Evolutionary conservation across 2,329 filamentous ascomycete species (phyloP).

Genomic region (Scedosporium dehoogii): DNA sequence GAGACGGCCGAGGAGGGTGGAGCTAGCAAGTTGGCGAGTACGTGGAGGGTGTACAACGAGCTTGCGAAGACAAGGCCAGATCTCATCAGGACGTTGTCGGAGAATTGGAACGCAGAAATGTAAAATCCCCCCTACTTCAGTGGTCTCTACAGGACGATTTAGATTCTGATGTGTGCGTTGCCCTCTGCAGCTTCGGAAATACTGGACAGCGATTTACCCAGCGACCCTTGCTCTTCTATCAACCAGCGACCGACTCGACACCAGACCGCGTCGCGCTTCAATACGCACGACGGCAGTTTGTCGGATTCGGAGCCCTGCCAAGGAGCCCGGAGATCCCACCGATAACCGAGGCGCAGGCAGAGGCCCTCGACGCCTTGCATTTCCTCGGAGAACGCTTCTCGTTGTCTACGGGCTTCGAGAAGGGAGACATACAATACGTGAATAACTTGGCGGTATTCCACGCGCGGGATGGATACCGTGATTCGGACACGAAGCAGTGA

Average conservation of each 20-base stretch:
- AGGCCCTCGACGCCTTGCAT: slow-evolving; percentile 41
- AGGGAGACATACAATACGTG: slow-evolving; percentile 43
- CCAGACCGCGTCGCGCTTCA: slow-evolving; percentile 49
- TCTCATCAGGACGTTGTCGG: slow-evolving; percentile 40
- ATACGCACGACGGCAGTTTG: slow-evolving; percentile 25
- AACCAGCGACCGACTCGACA: slow-evolving; percentile 30
- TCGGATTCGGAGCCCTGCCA: slow-evolving; percentile 20
- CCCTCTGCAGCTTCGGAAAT: slow-evolving; percentile 9
- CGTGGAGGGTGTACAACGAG: slow-evolving; percentile 49
- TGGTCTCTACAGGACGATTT: slow-evolving; percentile 8
- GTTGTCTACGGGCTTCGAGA: slow-evolving; percentile 33
- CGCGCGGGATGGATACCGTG: slow-evolving; percentile 37
- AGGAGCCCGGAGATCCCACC: slow-evolving; percentile 44
- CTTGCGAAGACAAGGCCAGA: slow-evolving; percentile 48
- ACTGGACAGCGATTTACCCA: slow-evolving; percentile 32
- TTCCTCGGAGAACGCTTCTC: slow-evolving; percentile 36
- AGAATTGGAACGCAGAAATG: slow-evolving; percentile 14
- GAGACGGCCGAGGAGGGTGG: slow-evolving; percentile 40
- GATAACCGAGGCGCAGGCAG: slow-evolving; percentile 41
- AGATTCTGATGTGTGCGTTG: too few relatives aligned
- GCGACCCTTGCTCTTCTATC: slow-evolving; percentile 46
- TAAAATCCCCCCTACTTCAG: slow-evolving; percentile 15
- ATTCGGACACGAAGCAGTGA: slow-evolving; percentile 33
- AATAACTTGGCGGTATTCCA: slow-evolving; percentile 48
- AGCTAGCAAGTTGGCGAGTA: slow-evolving; percentile 42